These are phyloP conservation scores for Podospora tetraspora DNA, from an alignment of 495 filamentous ascomycete species.

Conservation along the genomic window DNA sequence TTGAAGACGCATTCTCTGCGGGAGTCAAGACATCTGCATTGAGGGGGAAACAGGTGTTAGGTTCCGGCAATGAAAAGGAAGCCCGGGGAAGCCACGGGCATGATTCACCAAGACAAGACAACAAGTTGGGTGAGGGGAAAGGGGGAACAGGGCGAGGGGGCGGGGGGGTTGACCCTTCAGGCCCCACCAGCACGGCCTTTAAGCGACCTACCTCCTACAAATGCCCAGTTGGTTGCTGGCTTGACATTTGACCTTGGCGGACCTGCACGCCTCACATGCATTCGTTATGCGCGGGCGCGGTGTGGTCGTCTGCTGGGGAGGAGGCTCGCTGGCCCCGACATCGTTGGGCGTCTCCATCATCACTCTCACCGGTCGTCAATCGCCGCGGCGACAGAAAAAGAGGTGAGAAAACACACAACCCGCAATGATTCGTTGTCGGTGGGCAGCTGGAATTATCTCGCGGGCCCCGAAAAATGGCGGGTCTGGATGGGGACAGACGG, in stretches of 20 bases:
- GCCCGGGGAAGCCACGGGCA: neutral
- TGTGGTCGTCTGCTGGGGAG: neutral
- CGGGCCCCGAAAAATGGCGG: neutral
- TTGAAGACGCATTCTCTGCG: slow-evolving; percentile 47
- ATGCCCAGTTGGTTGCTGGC: slow-evolving; percentile 37
- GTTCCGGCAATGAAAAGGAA: neutral
- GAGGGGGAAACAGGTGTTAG: neutral
- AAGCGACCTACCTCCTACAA: slow-evolving; percentile 39
- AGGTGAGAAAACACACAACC: neutral
- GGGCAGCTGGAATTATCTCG: neutral
- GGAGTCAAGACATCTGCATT: slow-evolving; percentile 41
- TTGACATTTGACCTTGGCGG: slow-evolving; percentile 44
- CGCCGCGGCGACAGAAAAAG: neutral
- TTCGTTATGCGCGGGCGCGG: slow-evolving; percentile 32
- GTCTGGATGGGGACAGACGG: neutral
- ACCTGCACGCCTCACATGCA: slow-evolving; percentile 45
- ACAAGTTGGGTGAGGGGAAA: neutral
- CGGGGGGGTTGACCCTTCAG: neutral
- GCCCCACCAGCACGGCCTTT: neutral
- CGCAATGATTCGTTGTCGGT: neutral
- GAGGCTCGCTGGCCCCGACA: neutral
- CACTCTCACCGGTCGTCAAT: neutral
- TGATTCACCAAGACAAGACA: neutral
- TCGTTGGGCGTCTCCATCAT: neutral
- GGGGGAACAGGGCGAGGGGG: slow-evolving; percentile 7